These are phyloP conservation scores for Fusarium algeriense DNA, from an alignment of 2,329 filamentous ascomycete species.

Conservation along the genomic window DNA sequence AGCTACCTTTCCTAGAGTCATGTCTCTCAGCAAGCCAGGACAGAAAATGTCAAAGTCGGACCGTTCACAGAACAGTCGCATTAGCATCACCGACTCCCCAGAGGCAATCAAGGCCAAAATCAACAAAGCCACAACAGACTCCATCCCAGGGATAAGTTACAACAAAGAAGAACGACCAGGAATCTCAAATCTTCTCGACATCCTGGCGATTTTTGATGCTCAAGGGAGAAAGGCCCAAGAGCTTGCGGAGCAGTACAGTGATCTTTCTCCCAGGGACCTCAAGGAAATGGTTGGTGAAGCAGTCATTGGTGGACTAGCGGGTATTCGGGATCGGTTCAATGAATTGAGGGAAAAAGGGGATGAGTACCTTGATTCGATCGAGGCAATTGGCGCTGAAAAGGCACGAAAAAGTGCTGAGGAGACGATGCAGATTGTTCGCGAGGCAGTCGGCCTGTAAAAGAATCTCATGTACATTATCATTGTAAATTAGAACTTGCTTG, in stretches of 20 bases:
- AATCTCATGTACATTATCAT: neutral
- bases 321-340: slow-evolving; percentile 68
- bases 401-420: slow-evolving; percentile 72
- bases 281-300: slow-evolving; percentile 69
- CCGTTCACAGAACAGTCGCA: slow-evolving; percentile 76
- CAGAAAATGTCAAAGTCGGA: slow-evolving; percentile 97
- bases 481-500: slow-evolving; percentile 2
- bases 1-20: slow-evolving; percentile 87
- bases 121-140: slow-evolving; percentile 81
- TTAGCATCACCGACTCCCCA: slow-evolving; percentile 81
- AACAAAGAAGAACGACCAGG: slow-evolving; percentile 78
- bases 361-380: slow-evolving; percentile 68
- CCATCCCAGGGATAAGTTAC: slow-evolving; percentile 74
- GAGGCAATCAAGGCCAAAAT: slow-evolving; percentile 77
- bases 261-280: slow-evolving; percentile 54
- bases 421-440: slow-evolving; percentile 67
- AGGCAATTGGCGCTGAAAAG: slow-evolving; percentile 67
- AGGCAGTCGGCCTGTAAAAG: slow-evolving; percentile 62
- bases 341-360: slow-evolving; percentile 62
- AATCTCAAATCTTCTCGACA: slow-evolving; percentile 86
- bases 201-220: slow-evolving; percentile 77
- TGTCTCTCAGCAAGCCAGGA: slow-evolving; percentile 84
- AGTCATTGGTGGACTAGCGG: slow-evolving; percentile 65
- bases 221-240: slow-evolving; percentile 55
- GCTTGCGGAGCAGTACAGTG: slow-evolving; percentile 55